A percentile compares a stretch with the other conserved stretches of the same genome.
Evolutionary conservation across 768 basidiomycete genomes (phyloP).

Genomic region (Vararia minispora): DNA sequence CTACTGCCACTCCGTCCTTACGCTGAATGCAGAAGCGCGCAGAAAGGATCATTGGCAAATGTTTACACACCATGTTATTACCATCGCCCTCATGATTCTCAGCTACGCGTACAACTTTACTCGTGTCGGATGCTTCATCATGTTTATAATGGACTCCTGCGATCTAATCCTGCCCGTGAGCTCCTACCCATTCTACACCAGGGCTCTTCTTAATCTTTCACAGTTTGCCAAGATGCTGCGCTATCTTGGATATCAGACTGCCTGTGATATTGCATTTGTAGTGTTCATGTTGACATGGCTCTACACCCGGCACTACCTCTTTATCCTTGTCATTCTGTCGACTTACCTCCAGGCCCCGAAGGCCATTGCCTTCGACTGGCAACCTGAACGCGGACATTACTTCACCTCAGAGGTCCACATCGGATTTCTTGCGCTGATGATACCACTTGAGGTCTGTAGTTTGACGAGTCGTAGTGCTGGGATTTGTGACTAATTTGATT

Average conservation of each 20-base stretch:
- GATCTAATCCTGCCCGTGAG: slow-evolving; percentile 88
- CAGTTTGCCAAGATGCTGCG: slow-evolving; percentile 91
- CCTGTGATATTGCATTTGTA: slow-evolving; percentile 69
- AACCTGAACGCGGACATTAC: slow-evolving; percentile 45
- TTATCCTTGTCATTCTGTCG: slow-evolving; percentile 59
- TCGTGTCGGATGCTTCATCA: slow-evolving; percentile 79
- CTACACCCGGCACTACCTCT: slow-evolving; percentile 78
- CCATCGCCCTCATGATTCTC: slow-evolving; percentile 59
- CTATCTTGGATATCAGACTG: slow-evolving; percentile 54
- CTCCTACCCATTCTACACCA: slow-evolving; percentile 13
- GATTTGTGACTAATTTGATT: slow-evolving; percentile 4
- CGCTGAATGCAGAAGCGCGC: slow-evolving; percentile 86
- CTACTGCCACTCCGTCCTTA: slow-evolving; percentile 85
- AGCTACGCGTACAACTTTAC: slow-evolving; percentile 83
- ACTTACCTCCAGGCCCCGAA: slow-evolving; percentile 37
- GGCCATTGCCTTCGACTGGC: slow-evolving; percentile 46
- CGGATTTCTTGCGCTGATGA: slow-evolving; percentile 43
- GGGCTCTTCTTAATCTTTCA: slow-evolving; percentile 6
- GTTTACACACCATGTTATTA: slow-evolving; percentile 93
- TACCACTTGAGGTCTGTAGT: slow-evolving; percentile 47
- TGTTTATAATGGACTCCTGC: slow-evolving; percentile 89
- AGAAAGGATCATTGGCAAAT: slow-evolving; percentile 93
- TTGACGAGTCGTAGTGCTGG: background rate
- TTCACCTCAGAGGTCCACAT: slow-evolving; percentile 32
- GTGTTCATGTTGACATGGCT: slow-evolving; percentile 87